Percentiles rank a stretch among this genome's conserved stretches.
phyloP scores from a whole-genome alignment of 108 stramenopile genomes.

The Pseudonitzschia multiseries region DNA sequence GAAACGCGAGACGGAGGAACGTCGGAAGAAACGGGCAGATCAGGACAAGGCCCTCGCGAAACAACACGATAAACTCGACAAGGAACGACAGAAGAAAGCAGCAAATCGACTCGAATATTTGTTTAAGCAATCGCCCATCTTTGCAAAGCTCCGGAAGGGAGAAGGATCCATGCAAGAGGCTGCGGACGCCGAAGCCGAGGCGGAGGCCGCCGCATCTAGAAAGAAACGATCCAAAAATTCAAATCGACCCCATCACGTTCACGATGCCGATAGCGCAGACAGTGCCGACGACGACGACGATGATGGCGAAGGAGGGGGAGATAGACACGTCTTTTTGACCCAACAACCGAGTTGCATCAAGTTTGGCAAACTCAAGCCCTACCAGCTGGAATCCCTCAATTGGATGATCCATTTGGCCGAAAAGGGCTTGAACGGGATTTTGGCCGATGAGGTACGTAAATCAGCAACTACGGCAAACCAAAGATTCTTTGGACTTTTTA shows the following conservation, averaged over 20 bases:
- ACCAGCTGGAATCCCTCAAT: constrained; percentile 95
- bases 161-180: constrained; percentile 46
- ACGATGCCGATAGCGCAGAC: constrained; percentile 25
- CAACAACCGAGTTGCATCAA: constrained; percentile 90
- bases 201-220: constrained; percentile 19
- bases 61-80: constrained; percentile 72
- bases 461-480: no score
- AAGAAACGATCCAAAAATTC: constrained; percentile 1
- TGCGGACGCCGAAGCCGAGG: constrained; percentile 55
- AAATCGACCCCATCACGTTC: constrained; percentile 44
- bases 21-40: constrained; percentile 51
- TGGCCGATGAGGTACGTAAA: constrained; percentile 91
- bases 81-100: constrained; percentile 68
- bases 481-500: no score
- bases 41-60: constrained; percentile 61
- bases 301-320: constrained; percentile 53
- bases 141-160: constrained; percentile 81
- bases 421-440: constrained; percentile 93
- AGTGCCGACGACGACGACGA: constrained; percentile 37
- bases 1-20: constrained; percentile 57
- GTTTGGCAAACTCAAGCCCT: constrained; percentile 83
- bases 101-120: constrained; percentile 91
- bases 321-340: constrained; percentile 76
- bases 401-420: constrained; percentile 97
- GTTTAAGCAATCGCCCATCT: constrained; percentile 92